Conservation (phyloP, 257 asterid genomes). For the Fraxinus excelsior region DNA sequence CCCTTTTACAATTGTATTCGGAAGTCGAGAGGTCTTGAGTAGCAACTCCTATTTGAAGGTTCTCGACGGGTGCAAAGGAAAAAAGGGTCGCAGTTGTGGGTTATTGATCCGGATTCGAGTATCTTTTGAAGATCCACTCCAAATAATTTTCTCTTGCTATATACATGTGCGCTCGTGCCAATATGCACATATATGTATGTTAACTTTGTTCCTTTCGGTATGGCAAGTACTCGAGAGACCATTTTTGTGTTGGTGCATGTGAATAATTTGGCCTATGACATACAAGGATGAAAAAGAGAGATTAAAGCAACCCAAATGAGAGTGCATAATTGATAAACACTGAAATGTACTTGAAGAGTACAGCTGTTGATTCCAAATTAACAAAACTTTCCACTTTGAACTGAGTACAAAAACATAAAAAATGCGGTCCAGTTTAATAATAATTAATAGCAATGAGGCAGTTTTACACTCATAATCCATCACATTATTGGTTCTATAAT, state of each 20-base stretch:
- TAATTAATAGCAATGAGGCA: background rate
- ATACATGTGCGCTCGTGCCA: background rate
- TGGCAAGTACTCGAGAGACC: background rate
- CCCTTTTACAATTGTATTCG: background rate
- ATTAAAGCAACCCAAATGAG: background rate
- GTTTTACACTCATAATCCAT: background rate
- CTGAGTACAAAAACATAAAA: background rate
- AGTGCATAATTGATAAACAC: background rate
- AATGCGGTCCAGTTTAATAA: background rate
- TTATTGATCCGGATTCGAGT: too few species aligned
- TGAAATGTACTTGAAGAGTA: too few species aligned
- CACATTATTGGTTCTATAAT: background rate
- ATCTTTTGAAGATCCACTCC: too few species aligned
- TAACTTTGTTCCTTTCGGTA: background rate
- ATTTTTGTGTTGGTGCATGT: background rate
- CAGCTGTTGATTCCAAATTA: too few species aligned
- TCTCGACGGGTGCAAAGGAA: too few species aligned
- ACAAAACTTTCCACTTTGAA: too few species aligned
- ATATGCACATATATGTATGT: background rate
- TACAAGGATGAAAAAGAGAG: background rate
- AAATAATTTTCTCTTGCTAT: background rate
- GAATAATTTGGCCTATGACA: conserved; percentile 1
- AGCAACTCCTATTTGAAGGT: too few species aligned
- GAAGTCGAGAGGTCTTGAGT: background rate
- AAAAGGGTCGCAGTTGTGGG: too few species aligned